Base-by-base conservation (phyloP, 169 alveolate genomes). In the Cardiosporidium cionae region DNA sequence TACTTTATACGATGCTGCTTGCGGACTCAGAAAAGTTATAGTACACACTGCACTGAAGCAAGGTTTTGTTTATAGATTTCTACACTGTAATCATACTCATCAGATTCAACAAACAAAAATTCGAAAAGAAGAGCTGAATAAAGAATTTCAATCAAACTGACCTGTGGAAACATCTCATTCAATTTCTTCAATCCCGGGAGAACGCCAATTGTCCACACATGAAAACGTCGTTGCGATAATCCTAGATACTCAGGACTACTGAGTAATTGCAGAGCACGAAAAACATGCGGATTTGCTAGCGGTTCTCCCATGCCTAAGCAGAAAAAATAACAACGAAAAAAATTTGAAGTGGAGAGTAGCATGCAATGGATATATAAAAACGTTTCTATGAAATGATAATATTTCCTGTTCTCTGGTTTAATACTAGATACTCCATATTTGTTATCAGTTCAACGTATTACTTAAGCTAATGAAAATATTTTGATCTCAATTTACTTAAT, bases 281-380 rank as follows among this genome's bases (percentile, higher is more conserved):
- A 90, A 52, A 89, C 91, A 53, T 88, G 81, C 23, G 95, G 95
- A 74, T 90, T 90, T 29, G 93, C 90, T 65, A 90, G 82, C 31
- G 95, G 94, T 75, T 90, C 95, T 0, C 95, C 95, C 94, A 89
- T 85, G 7, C 91, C 91, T 86, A 74, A 44, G 58, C n/a, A 16
- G n/a, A 44, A 16, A 44, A 16, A 16, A 16, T 32, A 54, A 16
- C 9, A 7, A 29, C 34, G 23, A 5, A 16, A 62, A 0, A 4
- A 4, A 25, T 29, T 7, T 7, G 31, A 25, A 32, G 32, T 28
- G 36, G 53, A 35, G 52, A 36, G 3, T 5, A 27, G 63, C 16
- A 5, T 32, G 2, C 37, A 5, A 31, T 4, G 9, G 7, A 35
- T 44, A 33, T 4, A n/a, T 2, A n/a, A 29, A 33, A 35, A 0